phyloP scores from a whole-genome alignment of 208 protist genomes.

The Perkinsela sp. region DNA sequence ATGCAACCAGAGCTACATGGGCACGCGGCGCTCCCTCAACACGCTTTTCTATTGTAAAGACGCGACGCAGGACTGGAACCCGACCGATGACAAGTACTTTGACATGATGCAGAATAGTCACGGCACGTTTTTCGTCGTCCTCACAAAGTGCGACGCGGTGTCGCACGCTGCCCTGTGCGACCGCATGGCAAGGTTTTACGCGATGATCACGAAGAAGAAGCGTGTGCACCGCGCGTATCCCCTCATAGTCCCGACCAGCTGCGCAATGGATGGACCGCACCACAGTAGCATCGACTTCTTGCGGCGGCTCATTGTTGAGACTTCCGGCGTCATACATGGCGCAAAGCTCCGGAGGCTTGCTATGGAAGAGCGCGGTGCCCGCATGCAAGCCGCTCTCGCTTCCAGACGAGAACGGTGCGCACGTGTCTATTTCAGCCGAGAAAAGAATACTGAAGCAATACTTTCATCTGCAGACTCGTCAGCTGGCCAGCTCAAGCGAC shows the following conservation, averaged over 20 bases:
- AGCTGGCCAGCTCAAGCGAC: too few species aligned
- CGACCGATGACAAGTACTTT: slow-evolving; percentile 54
- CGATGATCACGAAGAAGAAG: slow-evolving; percentile 39
- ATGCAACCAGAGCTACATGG: slow-evolving; percentile 55
- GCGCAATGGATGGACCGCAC: slow-evolving; percentile 39
- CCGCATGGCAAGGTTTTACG: slow-evolving; percentile 57
- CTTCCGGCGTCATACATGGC: slow-evolving; percentile 45
- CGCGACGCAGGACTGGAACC: slow-evolving; percentile 42
- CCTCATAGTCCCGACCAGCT: slow-evolving; percentile 45
- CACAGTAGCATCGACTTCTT: slow-evolving; percentile 22
- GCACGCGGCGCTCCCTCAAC: slow-evolving; percentile 59
- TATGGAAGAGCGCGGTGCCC: slow-evolving; percentile 8
- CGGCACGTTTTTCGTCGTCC: slow-evolving; percentile 45
- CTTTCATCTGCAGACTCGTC: too few species aligned
- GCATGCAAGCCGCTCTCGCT: background rate
- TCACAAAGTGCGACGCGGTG: slow-evolving; percentile 63
- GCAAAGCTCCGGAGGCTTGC: slow-evolving; percentile 34
- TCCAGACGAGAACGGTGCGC: background rate
- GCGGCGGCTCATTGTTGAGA: slow-evolving; percentile 45
- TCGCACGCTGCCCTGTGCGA: slow-evolving; percentile 46
- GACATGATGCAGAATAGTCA: slow-evolving; percentile 58
- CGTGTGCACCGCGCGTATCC: slow-evolving; percentile 54
- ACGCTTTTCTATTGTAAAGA: slow-evolving; percentile 63
- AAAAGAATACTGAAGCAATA: too few species aligned
- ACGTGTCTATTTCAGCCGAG: too few species aligned